These are phyloP conservation scores for Chlorencoelia australis DNA, from an alignment of 2,329 filamentous ascomycete species.

Conservation along the genomic window DNA sequence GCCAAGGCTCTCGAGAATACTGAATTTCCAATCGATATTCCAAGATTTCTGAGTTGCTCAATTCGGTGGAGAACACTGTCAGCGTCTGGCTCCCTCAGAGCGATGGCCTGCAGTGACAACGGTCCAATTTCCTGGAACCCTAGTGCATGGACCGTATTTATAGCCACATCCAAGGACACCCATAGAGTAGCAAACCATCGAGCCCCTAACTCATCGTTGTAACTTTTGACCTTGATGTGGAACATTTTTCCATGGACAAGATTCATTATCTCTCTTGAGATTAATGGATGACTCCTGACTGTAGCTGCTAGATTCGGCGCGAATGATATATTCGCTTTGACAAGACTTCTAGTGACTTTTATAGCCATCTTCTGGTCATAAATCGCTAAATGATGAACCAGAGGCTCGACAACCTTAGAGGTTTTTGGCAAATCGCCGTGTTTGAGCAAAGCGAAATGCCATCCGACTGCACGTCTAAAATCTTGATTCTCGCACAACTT, in stretches of 20 bases:
- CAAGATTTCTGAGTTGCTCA: slow-evolving; percentile 46
- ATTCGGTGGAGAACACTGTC: slow-evolving; percentile 50
- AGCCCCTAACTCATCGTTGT: slow-evolving; percentile 64
- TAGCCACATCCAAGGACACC: slow-evolving; percentile 61
- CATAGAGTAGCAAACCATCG: slow-evolving; percentile 71
- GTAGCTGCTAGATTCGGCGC: slow-evolving; percentile 7
- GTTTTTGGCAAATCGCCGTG: slow-evolving; percentile 32
- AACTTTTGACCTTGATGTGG: slow-evolving; percentile 32
- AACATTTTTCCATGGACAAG: slow-evolving; percentile 22
- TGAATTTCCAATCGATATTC: slow-evolving; percentile 51
- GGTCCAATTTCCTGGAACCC: slow-evolving; percentile 66
- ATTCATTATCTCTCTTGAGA: slow-evolving; percentile 27
- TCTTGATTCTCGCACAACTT: slow-evolving; percentile 29
- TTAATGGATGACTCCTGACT: slow-evolving; percentile 10
- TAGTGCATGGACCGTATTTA: slow-evolving; percentile 59
- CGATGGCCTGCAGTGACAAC: slow-evolving; percentile 67
- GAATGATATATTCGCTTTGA: slow-evolving; percentile 18
- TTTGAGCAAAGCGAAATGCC: slow-evolving; percentile 36
- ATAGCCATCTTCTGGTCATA: slow-evolving; percentile 23
- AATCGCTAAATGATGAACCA: slow-evolving; percentile 31
- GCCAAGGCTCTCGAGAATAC: slow-evolving; percentile 57
- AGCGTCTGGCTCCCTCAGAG: slow-evolving; percentile 48
- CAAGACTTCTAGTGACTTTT: slow-evolving; percentile 19
- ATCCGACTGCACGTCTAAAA: slow-evolving; percentile 31
- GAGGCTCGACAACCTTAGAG: slow-evolving; percentile 29